phyloP scores from a whole-genome alignment of 306 rosid species.

The Cucumis melo region DNA sequence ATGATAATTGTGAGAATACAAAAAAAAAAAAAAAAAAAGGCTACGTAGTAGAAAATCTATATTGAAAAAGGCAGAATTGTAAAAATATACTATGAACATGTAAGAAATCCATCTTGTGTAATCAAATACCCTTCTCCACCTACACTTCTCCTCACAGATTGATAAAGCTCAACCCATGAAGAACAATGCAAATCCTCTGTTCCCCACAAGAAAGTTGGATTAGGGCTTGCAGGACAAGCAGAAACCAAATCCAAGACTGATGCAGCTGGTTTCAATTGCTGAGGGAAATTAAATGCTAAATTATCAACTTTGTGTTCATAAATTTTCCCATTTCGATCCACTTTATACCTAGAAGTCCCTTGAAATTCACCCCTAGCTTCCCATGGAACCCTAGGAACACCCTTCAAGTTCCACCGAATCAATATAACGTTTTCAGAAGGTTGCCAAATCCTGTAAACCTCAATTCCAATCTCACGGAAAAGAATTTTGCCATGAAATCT shows the following conservation, averaged over 20 bases:
- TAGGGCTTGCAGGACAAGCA: slow-evolving; percentile 80
- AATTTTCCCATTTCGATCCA: slow-evolving; percentile 76
- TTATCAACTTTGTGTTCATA: slow-evolving; percentile 89
- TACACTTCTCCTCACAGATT: slow-evolving; percentile 53
- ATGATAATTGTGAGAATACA: background rate
- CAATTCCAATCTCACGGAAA: slow-evolving; percentile 72
- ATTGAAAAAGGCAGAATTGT: background rate
- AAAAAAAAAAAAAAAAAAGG: background rate
- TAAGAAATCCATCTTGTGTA: slow-evolving; percentile 54
- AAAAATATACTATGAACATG: slow-evolving; percentile 36
- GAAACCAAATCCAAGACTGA: slow-evolving; percentile 80
- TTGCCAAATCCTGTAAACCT: slow-evolving; percentile 79
- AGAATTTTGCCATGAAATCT: slow-evolving; percentile 72
- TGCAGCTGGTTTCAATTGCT: slow-evolving; percentile 38
- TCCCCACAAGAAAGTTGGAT: slow-evolving; percentile 74
- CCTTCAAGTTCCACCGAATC: slow-evolving; percentile 84
- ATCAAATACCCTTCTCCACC: slow-evolving; percentile 38
- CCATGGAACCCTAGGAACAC: slow-evolving; percentile 92
- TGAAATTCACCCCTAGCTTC: slow-evolving; percentile 82
- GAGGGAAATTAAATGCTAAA: slow-evolving; percentile 82
- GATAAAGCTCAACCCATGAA: slow-evolving; percentile 70
- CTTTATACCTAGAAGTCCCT: slow-evolving; percentile 78
- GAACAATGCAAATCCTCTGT: slow-evolving; percentile 41
- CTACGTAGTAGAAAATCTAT: background rate
- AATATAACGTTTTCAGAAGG: slow-evolving; percentile 80